These are phyloP conservation scores for Metschnikowia orientalis DNA, from an alignment of 805 yeast genomes.

Conservation along the genomic window DNA sequence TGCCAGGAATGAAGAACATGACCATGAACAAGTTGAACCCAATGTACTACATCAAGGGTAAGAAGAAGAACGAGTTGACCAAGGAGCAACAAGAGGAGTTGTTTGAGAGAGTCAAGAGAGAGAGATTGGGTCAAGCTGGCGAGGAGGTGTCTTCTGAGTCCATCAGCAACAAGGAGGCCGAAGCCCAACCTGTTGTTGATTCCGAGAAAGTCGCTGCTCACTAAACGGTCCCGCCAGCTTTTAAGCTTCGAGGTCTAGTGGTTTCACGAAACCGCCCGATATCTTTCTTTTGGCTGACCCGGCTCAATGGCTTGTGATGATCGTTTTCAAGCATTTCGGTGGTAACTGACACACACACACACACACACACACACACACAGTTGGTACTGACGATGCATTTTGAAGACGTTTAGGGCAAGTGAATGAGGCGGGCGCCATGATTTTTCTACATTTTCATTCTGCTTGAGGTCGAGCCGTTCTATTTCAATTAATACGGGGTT, in stretches of 20 bases:
- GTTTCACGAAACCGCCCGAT: too few species aligned
- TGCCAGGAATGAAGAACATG: constrained; percentile 57
- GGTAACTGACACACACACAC: constrained; percentile 14
- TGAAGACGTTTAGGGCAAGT: too few species aligned
- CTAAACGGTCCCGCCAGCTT: too few species aligned
- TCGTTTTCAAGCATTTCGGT: constrained; percentile 1
- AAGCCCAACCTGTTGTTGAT: too few species aligned
- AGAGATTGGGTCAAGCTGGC: constrained; percentile 13
- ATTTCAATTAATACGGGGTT: constrained; percentile 6
- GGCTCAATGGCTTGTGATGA: too few species aligned
- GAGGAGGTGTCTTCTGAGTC: constrained; percentile 9
- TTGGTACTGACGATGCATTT: too few species aligned
- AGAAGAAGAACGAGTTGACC: constrained; percentile 57
- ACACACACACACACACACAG: constrained; percentile 11
- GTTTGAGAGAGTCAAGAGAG: constrained; percentile 34
- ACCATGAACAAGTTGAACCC: constrained; percentile 57
- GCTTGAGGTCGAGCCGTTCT: constrained; percentile 3
- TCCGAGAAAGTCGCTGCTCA: constrained; percentile 7
- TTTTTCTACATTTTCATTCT: too few species aligned
- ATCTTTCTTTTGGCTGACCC: too few species aligned
- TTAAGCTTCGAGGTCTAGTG: too few species aligned
- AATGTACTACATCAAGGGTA: constrained; percentile 64
- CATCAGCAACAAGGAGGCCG: constrained; percentile 7
- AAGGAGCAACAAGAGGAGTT: constrained; percentile 49
- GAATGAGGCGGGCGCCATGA: too few species aligned